Conservation (phyloP, 2,329 filamentous ascomycete species). For the Ustulina deusta region DNA sequence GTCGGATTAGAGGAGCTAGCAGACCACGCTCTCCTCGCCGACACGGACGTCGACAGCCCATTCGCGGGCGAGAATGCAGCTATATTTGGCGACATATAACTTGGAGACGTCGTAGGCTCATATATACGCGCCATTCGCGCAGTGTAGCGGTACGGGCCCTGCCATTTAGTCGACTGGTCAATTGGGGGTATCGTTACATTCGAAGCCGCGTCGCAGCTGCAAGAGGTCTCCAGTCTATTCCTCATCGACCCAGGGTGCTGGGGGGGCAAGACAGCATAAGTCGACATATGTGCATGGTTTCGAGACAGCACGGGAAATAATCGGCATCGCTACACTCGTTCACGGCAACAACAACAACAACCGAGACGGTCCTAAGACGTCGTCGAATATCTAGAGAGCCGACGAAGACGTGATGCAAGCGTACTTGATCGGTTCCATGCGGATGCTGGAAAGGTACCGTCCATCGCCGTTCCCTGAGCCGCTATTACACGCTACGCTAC, state of each 20-base stretch:
- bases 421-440: constrained; percentile 13
- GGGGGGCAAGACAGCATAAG: background rate
- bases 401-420: constrained; percentile 1
- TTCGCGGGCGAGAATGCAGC: background rate
- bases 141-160: constrained; percentile 27
- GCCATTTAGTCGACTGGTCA: constrained; percentile 35
- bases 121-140: constrained; percentile 20
- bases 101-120: constrained; percentile 1
- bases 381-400: background rate
- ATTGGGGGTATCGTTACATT: constrained; percentile 30
- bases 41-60: constrained; percentile 27
- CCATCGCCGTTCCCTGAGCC: background rate
- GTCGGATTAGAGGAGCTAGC: constrained; percentile 12
- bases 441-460: constrained; percentile 17
- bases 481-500: constrained; percentile 8
- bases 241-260: constrained; percentile 25
- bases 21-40: constrained; percentile 20
- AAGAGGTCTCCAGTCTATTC: constrained; percentile 22
- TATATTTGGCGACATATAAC: background rate
- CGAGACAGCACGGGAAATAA: constrained; percentile 15
- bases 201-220: constrained; percentile 24
- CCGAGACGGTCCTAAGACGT: background rate
- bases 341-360: background rate
- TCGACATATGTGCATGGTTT: background rate
- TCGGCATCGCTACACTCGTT: constrained; percentile 15